These are phyloP conservation scores for Trametes cubensis DNA, from an alignment of 768 basidiomycete genomes.

Conservation along the genomic window DNA sequence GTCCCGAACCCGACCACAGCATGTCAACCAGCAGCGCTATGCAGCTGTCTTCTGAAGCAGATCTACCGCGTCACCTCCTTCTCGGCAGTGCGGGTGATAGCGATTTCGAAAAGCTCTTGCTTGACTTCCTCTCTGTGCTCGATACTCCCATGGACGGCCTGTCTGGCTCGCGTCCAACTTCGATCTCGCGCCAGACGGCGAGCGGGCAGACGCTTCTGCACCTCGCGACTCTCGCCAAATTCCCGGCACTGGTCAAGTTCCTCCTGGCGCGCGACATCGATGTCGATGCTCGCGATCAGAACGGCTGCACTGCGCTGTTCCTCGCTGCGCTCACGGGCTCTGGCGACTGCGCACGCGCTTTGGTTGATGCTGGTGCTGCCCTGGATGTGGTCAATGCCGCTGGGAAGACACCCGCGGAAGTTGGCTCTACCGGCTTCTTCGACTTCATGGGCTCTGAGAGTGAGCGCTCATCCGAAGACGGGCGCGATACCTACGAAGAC, in stretches of 20 bases:
- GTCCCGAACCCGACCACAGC: constrained; percentile 45
- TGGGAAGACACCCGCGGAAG: constrained; percentile 71
- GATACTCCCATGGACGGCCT: constrained; percentile 61
- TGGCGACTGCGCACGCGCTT: constrained; percentile 59
- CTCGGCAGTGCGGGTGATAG: constrained; percentile 56
- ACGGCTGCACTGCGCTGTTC: constrained; percentile 89
- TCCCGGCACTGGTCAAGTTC: constrained; percentile 68
- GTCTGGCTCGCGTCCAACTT: constrained; percentile 48
- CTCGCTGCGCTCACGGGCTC: constrained; percentile 75
- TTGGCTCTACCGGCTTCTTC: constrained; percentile 51
- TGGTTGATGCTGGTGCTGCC: constrained; percentile 84
- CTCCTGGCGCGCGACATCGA: constrained; percentile 75
- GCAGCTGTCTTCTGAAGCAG: constrained; percentile 51
- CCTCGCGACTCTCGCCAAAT: constrained; percentile 79
- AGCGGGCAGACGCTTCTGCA: constrained; percentile 89
- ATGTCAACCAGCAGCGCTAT: constrained; percentile 41
- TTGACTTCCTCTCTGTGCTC: constrained; percentile 80
- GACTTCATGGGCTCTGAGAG: constrained; percentile 37
- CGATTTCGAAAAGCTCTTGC: constrained; percentile 71
- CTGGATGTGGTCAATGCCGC: constrained; percentile 70
- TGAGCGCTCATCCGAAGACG: constrained; percentile 28
- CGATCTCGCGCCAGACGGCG: constrained; percentile 71
- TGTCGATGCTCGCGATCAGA: constrained; percentile 82
- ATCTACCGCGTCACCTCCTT: constrained; percentile 55
- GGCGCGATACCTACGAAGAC: constrained; percentile 43